Conservation (phyloP, 768 basidiomycete genomes). For the Leccinum arenicola region DNA sequence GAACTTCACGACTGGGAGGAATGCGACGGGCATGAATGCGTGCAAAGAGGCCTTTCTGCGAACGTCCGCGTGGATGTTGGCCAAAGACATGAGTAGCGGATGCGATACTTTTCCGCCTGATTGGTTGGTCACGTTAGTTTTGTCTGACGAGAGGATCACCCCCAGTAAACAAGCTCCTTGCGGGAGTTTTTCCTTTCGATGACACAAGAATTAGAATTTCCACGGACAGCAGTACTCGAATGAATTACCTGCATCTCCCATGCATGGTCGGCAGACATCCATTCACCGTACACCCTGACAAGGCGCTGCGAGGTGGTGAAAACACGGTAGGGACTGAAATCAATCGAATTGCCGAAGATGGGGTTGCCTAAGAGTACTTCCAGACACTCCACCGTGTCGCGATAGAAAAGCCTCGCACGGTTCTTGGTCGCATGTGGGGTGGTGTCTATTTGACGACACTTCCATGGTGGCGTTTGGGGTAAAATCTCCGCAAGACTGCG, state of each 20-base stretch:
- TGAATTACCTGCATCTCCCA: conserved; percentile 26
- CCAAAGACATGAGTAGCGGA: too few relatives aligned
- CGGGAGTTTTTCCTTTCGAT: too few relatives aligned
- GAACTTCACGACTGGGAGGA: too few relatives aligned
- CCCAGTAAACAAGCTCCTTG: too few relatives aligned
- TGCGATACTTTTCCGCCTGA: too few relatives aligned
- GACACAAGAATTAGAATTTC: too few relatives aligned
- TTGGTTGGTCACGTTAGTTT: too few relatives aligned
- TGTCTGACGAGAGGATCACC: too few relatives aligned
- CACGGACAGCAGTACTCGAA: too few relatives aligned
- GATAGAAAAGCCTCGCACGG: neutral
- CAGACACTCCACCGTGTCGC: neutral
- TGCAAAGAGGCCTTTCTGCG: too few relatives aligned
- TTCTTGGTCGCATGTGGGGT: neutral
- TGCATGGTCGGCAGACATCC: conserved; percentile 22
- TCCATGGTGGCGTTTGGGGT: neutral
- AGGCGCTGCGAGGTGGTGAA: conserved; percentile 10
- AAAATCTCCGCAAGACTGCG: neutral
- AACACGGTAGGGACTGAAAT: conserved; percentile 11
- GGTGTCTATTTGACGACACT: neutral
- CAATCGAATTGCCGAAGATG: conserved; percentile 6
- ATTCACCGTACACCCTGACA: conserved; percentile 17
- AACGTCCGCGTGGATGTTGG: too few relatives aligned
- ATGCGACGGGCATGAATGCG: too few relatives aligned
- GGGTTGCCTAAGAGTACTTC: neutral